Base-by-base conservation (phyloP, 441 rosid genomes). In the Euphorbia celastroides region DNA sequence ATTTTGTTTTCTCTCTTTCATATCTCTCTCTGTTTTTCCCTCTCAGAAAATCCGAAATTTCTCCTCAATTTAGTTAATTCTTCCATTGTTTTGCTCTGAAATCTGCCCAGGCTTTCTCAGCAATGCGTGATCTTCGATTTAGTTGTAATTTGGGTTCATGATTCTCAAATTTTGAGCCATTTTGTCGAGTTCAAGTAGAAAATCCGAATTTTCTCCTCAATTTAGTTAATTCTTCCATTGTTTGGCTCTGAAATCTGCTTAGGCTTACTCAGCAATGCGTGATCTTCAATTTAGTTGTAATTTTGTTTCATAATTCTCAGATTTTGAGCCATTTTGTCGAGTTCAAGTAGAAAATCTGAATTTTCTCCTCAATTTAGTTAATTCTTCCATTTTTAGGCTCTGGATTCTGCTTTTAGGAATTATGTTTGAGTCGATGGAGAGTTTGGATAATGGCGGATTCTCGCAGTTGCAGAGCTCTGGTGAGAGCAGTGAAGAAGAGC, bases 381-480 rank as follows among this genome's bases (percentile, higher is more conserved):
- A n/a, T n/a, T n/a, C n/a, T n/a, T n/a, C n/a, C n/a, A n/a, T 38
- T 2, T 32, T 19, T 62, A 61, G 60, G 54, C 55, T 11, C 36
- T 26, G 25, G 17, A 50, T 6, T 13, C 58, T 34, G 38, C 44
- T 6, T 14, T 6, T 16, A 22, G 13, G 8, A 30, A 68, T 26
- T 75, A 90, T 89, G 96, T 68, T 87, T 67, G 93, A 88, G 72
- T 78, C 84, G 69, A 74, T 79, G 69, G 88, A 84, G 79, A 89
- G 86, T 77, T 80, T 91, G 14, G 78, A 84, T 69, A 83, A 79
- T 74, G 92, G 90, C 61, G 76, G 56, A 75, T 86, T 66, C 27
- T 74, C 94, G 67, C 90, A 85, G 71, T 72, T 86, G 19, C 94
- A 85, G 77, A 85, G 93, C 80, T 85, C n/a, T n/a, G 44, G 11